phyloP scores from a whole-genome alignment of 179 eudicot genomes.

The Drosera spatulata region DNA sequence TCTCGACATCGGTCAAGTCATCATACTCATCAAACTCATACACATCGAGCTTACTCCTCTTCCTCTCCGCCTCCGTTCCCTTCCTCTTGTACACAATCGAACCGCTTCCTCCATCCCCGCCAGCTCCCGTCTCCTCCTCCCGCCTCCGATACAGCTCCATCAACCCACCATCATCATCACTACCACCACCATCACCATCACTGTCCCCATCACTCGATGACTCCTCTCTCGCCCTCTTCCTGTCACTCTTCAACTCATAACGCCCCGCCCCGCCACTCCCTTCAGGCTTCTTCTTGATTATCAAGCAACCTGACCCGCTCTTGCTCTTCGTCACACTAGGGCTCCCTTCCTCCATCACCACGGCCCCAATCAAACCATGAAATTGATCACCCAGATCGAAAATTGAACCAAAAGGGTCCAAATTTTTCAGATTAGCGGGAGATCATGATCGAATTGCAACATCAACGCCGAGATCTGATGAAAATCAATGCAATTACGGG shows the following conservation, averaged over 20 bases:
- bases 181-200: too few species aligned
- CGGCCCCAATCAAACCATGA: slow-evolving; percentile 10
- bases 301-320: slow-evolving; percentile 80
- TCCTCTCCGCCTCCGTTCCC: slow-evolving; percentile 26
- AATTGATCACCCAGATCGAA: too few species aligned
- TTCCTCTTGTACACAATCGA: slow-evolving; percentile 21
- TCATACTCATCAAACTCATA: slow-evolving; percentile 94
- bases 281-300: slow-evolving; percentile 58
- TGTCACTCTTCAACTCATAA: slow-evolving; percentile 29
- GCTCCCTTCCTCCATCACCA: slow-evolving; percentile 47
- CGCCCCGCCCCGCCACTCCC: slow-evolving; percentile 30
- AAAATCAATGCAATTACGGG: too few species aligned
- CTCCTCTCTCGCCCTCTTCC: slow-evolving; percentile 50
- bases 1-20: slow-evolving; percentile 46
- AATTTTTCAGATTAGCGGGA: too few species aligned
- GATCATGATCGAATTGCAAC: too few species aligned
- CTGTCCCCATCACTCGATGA: slow-evolving; percentile 48
- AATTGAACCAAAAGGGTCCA: too few species aligned
- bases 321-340: slow-evolving; percentile 63
- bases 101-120: slow-evolving; percentile 17
- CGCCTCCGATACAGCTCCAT: slow-evolving; percentile 31
- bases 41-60: slow-evolving; percentile 54
- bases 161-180: neutral
- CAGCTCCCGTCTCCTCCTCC: slow-evolving; percentile 13
- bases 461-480: too few species aligned